phyloP scores from a whole-genome alignment of 148 eudicot genomes.

The Persicaria maculosa region DNA sequence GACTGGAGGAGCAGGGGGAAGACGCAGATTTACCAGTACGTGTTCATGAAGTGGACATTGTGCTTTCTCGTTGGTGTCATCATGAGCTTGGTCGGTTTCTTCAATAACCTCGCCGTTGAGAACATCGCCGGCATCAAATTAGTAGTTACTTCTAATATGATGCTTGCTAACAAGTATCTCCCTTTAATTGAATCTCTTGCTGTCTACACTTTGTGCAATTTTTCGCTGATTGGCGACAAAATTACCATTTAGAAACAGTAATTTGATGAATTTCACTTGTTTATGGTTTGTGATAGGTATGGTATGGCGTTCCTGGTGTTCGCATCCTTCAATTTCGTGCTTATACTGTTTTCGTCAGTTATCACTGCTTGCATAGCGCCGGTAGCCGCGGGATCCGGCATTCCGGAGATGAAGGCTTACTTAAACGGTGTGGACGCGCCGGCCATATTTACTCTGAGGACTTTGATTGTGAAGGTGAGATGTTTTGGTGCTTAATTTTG shows the following conservation, averaged over 20 bases:
- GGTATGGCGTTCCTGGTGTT: constrained; percentile 63
- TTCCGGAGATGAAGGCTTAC: constrained; percentile 95
- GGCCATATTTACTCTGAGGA: constrained; percentile 56
- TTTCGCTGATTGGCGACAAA: background rate
- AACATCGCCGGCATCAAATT: constrained; percentile 81
- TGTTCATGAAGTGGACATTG: constrained; percentile 73
- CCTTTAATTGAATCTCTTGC: background rate
- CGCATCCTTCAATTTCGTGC: constrained; percentile 55
- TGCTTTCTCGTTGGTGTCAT: constrained; percentile 63
- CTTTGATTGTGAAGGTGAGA: constrained; percentile 75
- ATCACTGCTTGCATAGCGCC: constrained; percentile 72
- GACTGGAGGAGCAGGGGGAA: constrained; percentile 73
- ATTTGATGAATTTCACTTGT: background rate
- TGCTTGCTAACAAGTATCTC: constrained; percentile 43
- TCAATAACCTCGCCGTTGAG: constrained; percentile 69
- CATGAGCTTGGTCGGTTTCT: constrained; percentile 65
- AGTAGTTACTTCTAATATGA: constrained; percentile 84
- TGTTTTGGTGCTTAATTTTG: background rate
- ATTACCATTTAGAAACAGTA: background rate
- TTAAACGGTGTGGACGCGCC: constrained; percentile 97
- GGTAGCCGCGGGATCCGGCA: constrained; percentile 91
- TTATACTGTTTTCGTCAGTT: constrained; percentile 63
- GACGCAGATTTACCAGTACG: constrained; percentile 59
- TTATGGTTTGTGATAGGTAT: constrained; percentile 32
- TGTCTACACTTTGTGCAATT: background rate